Evolutionary conservation across 169 alveolate species (phyloP), one percentile per base, ranked within the genome.

Genomic region (Cryptosporidium viatorum): DNA sequence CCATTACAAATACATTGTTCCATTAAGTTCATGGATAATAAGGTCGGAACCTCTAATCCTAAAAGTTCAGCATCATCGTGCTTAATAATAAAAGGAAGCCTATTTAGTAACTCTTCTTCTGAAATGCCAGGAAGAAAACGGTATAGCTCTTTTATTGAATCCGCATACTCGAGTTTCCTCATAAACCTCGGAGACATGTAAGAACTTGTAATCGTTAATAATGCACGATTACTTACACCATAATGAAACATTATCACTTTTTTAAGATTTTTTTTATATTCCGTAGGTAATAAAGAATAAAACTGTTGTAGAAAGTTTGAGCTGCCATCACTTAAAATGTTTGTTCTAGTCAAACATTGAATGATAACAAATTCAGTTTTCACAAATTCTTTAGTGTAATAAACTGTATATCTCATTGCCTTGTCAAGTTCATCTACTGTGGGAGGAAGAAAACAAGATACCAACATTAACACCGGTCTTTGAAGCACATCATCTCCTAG

Each of bases 151-250:
- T 62, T 80, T 14, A 80, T 80, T 62, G 89, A 43, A 45, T 80
- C 89, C 5, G 89, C 71, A 80, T 80, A 80, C 68, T 80, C 89
- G 16, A 80, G 39, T 31, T 80, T 80, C 23, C 75, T 80, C 89
- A 80, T 80, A 65, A 80, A 80, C 29, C 75, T 80, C 5, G 89
- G 89, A 9, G 89, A 80, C 89, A 80, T 80, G 26, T 80, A 80
- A 29, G 89, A 80, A 37, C 89, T 80, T 23, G 65, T 80, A 29
- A 80, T 65, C 16, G 89, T 16, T 18, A 80, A 48, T 18, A 80
- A 48, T 29, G 89, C 89, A 41, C 89, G 73, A 41, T 80, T 80
- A 41, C 89, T 80, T 21, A 80, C 75, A 37, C 89, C 89, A 43
- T 80, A 80, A 65, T 80, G 89, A 48, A 80, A 80, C 89, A 80